These are phyloP conservation scores for Flaveria trinervia DNA, from an alignment of 129 eudicot species.

Conservation along the genomic window DNA sequence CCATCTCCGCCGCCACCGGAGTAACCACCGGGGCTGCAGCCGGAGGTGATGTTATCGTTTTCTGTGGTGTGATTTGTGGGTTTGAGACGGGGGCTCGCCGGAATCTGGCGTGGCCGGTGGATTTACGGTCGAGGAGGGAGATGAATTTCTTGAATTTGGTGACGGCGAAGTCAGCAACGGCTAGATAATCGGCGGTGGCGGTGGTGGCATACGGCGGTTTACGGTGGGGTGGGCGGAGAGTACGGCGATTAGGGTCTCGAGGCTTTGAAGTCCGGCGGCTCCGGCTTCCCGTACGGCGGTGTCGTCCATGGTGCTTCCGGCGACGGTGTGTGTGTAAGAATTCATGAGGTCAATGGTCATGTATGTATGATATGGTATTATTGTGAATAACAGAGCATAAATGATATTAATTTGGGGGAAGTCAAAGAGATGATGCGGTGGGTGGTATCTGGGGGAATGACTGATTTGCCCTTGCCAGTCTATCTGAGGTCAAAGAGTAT, in stretches of 20 bases:
- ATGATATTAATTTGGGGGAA: slow-evolving; percentile 16
- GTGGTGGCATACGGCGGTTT: slow-evolving; percentile 25
- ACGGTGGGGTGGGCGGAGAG: slow-evolving; percentile 55
- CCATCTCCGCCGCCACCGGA: background rate
- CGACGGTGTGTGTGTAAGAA: slow-evolving; percentile 37
- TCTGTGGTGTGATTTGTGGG: background rate
- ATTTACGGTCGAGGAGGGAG: slow-evolving; percentile 63
- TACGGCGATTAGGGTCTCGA: slow-evolving; percentile 63
- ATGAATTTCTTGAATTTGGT: slow-evolving; percentile 79
- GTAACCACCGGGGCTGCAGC: background rate
- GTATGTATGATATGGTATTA: background rate
- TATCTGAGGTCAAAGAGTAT: slow-evolving; percentile 23
- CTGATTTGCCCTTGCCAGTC: slow-evolving; percentile 7
- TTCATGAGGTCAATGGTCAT: slow-evolving; percentile 80
- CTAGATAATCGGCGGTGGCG: slow-evolving; percentile 48
- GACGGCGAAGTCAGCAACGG: slow-evolving; percentile 81
- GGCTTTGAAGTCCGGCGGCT: slow-evolving; percentile 79
- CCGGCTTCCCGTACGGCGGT: slow-evolving; percentile 82
- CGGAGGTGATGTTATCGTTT: slow-evolving; percentile 3
- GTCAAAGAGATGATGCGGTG: slow-evolving; percentile 38
- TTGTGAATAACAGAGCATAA: background rate
- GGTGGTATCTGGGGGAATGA: slow-evolving; percentile 19
- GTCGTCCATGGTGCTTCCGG: slow-evolving; percentile 51
- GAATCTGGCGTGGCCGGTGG: slow-evolving; percentile 96
- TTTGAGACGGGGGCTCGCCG: slow-evolving; percentile 66